A percentile compares a stretch with the other conserved stretches of the same genome.
phyloP scores from a whole-genome alignment of 768 basidiomycete genomes.

The Leccinum boreale region DNA sequence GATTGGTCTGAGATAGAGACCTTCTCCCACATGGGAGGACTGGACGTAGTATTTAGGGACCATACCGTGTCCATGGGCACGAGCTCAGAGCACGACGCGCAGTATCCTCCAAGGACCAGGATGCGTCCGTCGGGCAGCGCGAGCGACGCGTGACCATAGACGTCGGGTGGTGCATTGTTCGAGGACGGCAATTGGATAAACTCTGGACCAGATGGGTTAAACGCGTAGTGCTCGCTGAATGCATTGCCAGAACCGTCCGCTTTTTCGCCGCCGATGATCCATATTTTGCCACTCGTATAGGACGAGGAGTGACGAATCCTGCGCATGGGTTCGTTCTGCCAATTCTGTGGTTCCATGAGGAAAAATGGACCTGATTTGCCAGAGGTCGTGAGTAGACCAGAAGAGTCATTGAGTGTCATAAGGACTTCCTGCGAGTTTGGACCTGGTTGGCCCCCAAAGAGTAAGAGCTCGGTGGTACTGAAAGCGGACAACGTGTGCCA shows the following conservation, averaged over 20 bases:
- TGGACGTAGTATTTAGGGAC: constrained; percentile 55
- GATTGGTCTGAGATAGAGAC: constrained; percentile 37
- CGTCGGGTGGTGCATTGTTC: constrained; percentile 53
- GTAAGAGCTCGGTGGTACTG: constrained; percentile 48
- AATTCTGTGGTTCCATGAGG: constrained; percentile 44
- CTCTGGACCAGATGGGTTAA: constrained; percentile 44
- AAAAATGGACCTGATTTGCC: constrained; percentile 41
- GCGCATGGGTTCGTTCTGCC: constrained; percentile 67
- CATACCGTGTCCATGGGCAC: constrained; percentile 60
- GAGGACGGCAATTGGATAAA: constrained; percentile 57
- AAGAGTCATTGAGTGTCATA: constrained; percentile 58
- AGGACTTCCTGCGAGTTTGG: constrained; percentile 52
- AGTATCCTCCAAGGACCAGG: constrained; percentile 74
- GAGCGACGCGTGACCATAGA: constrained; percentile 71
- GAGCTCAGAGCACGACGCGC: constrained; percentile 42
- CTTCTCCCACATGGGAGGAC: constrained; percentile 47
- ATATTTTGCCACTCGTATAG: constrained; percentile 51
- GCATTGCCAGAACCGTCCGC: constrained; percentile 72
- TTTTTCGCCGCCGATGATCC: constrained; percentile 75
- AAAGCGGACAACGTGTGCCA: constrained; percentile 80
- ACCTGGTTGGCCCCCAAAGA: constrained; percentile 77
- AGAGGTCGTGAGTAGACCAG: constrained; percentile 48
- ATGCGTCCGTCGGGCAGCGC: constrained; percentile 68
- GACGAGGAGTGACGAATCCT: constrained; percentile 74
- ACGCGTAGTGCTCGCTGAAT: constrained; percentile 64